phyloP scores from a whole-genome alignment of 2,329 filamentous ascomycete species.

The Penicillium digitatum region DNA sequence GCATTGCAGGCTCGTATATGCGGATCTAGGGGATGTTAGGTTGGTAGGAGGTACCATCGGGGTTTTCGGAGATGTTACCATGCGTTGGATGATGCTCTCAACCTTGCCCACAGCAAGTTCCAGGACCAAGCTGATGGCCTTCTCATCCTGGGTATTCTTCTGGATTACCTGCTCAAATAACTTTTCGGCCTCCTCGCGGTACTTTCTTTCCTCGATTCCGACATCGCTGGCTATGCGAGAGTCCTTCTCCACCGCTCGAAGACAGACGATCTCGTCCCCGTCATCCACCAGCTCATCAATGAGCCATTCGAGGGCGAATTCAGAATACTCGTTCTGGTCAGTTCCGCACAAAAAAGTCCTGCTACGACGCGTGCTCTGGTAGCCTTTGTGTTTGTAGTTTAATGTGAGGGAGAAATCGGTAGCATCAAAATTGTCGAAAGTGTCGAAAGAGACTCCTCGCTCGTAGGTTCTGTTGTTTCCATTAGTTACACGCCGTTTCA shows the following conservation, averaged over 20 bases:
- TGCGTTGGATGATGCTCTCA: conserved; percentile 82
- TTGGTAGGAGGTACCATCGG: not conserved
- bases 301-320: conserved; percentile 88
- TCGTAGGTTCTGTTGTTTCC: conserved; percentile 54
- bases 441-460: conserved; percentile 69
- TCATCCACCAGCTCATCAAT: conserved; percentile 89
- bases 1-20: conserved; percentile 84
- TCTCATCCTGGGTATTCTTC: conserved; percentile 72
- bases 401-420: conserved; percentile 74
- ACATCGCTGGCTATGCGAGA: conserved; percentile 62
- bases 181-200: conserved; percentile 69
- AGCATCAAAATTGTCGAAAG: conserved; percentile 63
- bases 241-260: conserved; percentile 82
- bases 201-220: conserved; percentile 62
- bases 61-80: conserved; percentile 55
- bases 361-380: conserved; percentile 72
- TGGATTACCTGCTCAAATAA: conserved; percentile 71
- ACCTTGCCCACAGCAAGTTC: conserved; percentile 88
- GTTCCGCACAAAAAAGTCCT: conserved; percentile 88
- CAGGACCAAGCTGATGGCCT: conserved; percentile 77
- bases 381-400: conserved; percentile 81
- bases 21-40: conserved; percentile 60
- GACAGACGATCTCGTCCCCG: conserved; percentile 86
- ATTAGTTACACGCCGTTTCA: conserved; percentile 3
- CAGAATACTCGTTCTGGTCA: conserved; percentile 86